phyloP scores from a whole-genome alignment of 345 rosid genomes.

The Lumnitzera racemosa region DNA sequence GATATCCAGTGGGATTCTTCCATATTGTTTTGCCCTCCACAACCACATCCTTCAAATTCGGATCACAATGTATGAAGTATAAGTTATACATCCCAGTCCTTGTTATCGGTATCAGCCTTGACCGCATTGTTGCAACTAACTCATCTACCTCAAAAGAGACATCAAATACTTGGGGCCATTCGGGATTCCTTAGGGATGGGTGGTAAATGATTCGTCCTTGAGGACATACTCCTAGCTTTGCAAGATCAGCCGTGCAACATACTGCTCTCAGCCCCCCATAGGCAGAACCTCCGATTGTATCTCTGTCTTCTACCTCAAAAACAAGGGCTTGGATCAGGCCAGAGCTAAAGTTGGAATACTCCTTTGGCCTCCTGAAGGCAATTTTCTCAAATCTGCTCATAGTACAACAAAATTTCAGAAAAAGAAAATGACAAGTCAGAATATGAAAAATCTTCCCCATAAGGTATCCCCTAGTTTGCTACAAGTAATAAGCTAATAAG shows the following conservation, averaged over 20 bases:
- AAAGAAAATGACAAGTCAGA: background rate
- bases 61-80: constrained; percentile 85
- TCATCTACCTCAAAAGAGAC: constrained; percentile 44
- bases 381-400: constrained; percentile 75
- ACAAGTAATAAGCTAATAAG: too few species aligned
- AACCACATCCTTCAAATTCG: constrained; percentile 48
- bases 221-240: constrained; percentile 70
- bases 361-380: constrained; percentile 47
- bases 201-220: constrained; percentile 76
- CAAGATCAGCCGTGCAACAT: constrained; percentile 86
- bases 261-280: constrained; percentile 98
- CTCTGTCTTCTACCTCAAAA: constrained; percentile 85
- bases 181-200: constrained; percentile 52
- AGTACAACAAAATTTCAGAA: constrained; percentile 8
- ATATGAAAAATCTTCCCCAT: too few species aligned
- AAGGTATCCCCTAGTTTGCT: too few species aligned
- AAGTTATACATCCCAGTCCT: constrained; percentile 92
- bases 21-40: constrained; percentile 84
- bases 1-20: constrained; percentile 88
- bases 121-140: constrained; percentile 38
- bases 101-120: constrained; percentile 50
- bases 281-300: constrained; percentile 85
- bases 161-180: constrained; percentile 76
- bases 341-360: constrained; percentile 40
- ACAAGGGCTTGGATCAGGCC: constrained; percentile 60